Evolutionary conservation across 192 early-diverging fungal species (phyloP).

Genomic region (Backusella sp.): DNA sequence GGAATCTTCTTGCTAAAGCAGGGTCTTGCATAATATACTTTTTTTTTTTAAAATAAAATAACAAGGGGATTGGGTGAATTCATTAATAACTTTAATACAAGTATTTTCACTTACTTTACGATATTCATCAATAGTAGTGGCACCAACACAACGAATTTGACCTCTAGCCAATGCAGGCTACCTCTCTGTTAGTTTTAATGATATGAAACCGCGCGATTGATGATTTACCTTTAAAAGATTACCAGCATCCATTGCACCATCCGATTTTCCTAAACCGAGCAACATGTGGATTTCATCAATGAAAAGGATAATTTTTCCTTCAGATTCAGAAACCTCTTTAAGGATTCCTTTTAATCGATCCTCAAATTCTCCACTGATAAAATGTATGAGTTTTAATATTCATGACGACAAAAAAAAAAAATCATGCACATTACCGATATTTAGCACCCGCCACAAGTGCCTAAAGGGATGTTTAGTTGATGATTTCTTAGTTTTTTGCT

Average conservation of each 20-base stretch:
- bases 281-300: conserved; percentile 81
- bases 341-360: conserved; percentile 76
- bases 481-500: neutral
- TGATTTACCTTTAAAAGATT: conserved; percentile 67
- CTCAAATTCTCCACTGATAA: conserved; percentile 74
- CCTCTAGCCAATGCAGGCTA: conserved; percentile 75
- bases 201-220: no score
- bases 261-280: conserved; percentile 71
- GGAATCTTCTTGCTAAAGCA: conserved; percentile 74
- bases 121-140: conserved; percentile 82
- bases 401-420: neutral
- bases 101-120: conserved; percentile 38
- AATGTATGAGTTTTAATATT: neutral
- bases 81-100: neutral
- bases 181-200: neutral
- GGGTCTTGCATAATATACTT: conserved; percentile 69
- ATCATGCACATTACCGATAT: conserved; percentile 47
- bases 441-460: conserved; percentile 71
- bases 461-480: conserved; percentile 10
- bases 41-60: neutral
- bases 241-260: conserved; percentile 77
- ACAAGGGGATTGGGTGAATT: neutral
- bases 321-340: conserved; percentile 65
- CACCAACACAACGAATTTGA: conserved; percentile 69
- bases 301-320: conserved; percentile 77